A percentile compares a stretch with the other conserved stretches of the same genome.
Conservation (phyloP, 2,329 filamentous ascomycete species). For the Pseudogymnoascus sp. region DNA sequence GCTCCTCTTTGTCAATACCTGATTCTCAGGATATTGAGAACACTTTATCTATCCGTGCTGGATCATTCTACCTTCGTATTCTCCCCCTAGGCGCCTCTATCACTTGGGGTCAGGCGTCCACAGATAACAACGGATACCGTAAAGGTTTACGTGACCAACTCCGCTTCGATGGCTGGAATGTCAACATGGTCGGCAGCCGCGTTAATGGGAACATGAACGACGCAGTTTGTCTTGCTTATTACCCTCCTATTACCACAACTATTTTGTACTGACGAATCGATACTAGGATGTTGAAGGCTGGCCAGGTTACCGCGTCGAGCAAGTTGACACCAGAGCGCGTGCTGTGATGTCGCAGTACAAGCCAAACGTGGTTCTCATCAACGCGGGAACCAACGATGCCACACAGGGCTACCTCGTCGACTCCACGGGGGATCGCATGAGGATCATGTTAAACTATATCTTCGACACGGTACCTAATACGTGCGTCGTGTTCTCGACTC, state of each 20-base stretch:
- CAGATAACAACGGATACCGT: conserved; percentile 17
- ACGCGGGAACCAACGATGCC: conserved; percentile 31
- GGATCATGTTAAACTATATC: conserved; percentile 23
- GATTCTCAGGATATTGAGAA: no score
- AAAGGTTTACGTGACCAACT: conserved; percentile 21
- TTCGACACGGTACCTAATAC: conserved; percentile 22
- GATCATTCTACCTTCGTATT: neutral
- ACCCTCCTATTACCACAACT: neutral
- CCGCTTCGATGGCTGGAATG: conserved; percentile 20
- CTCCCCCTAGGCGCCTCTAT: conserved; percentile 12
- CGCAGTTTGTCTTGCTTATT: conserved; percentile 19
- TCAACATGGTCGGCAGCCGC: conserved; percentile 26
- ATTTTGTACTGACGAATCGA: neutral
- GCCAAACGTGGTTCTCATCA: conserved; percentile 24
- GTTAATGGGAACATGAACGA: conserved; percentile 21
- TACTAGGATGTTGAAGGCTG: conserved; percentile 17
- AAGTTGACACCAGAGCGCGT: conserved; percentile 10
- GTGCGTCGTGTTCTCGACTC: conserved; percentile 29
- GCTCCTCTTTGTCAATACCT: no score
- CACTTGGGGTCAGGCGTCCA: neutral
- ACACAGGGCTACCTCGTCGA: conserved; percentile 15
- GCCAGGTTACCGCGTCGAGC: conserved; percentile 15
- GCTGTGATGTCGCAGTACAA: conserved; percentile 11
- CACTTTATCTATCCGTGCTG: no score
- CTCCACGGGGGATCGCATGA: conserved; percentile 22